A percentile compares a stretch with the other conserved stretches of the same genome.
phyloP scores from a whole-genome alignment of 371 early-diverging fungal species.

The Mycotypha africana region DNA sequence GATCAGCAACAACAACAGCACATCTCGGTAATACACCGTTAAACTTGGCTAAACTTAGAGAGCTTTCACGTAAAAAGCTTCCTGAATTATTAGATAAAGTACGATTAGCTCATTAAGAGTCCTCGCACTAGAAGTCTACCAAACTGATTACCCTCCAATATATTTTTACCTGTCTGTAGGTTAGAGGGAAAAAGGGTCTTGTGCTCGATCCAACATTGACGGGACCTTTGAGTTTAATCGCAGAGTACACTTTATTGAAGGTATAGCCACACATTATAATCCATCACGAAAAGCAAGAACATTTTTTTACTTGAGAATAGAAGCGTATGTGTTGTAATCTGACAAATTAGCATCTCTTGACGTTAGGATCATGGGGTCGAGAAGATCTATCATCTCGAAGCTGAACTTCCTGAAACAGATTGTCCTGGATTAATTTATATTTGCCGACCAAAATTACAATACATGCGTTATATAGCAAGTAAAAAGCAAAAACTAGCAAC shows the following conservation, averaged over 20 bases:
- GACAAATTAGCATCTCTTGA: no score
- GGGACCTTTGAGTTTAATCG: conserved; percentile 80
- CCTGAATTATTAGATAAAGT: conserved; percentile 74
- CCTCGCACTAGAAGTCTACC: no score
- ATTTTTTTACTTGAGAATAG: no score
- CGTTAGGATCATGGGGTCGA: conserved; percentile 95
- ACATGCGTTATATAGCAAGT: conserved; percentile 84
- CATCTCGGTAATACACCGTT: conserved; percentile 49
- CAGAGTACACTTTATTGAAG: conserved; percentile 81
- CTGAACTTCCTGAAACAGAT: conserved; percentile 60
- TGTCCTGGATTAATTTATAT: conserved; percentile 76
- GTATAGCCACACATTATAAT: no score
- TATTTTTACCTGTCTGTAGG: conserved; percentile 42
- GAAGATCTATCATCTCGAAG: conserved; percentile 80
- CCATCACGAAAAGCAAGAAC: no score
- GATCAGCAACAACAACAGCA: no score
- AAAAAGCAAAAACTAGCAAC: conserved; percentile 16
- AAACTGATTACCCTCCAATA: no score
- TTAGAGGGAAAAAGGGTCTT: conserved; percentile 84
- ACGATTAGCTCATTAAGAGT: no score
- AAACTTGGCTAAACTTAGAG: conserved; percentile 56
- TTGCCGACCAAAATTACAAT: conserved; percentile 68
- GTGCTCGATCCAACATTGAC: conserved; percentile 82
- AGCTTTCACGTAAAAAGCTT: conserved; percentile 66
- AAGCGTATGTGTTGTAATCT: no score